phyloP scores from a whole-genome alignment of 495 filamentous ascomycete species.

The Penicillium canariense region DNA sequence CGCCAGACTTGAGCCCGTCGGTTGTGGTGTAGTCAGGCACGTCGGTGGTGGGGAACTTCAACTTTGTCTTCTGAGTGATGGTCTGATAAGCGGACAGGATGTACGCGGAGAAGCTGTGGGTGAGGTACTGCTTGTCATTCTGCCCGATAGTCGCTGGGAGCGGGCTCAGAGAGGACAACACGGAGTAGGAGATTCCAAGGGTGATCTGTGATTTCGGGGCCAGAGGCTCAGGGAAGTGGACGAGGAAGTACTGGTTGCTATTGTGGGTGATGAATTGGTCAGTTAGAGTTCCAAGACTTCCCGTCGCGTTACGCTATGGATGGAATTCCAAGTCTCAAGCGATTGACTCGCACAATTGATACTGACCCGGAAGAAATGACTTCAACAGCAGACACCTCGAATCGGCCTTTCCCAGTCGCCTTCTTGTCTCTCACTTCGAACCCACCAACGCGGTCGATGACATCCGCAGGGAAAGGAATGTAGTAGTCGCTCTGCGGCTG shows the following conservation, averaged over 20 bases:
- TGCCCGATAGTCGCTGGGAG: conserved; percentile 80
- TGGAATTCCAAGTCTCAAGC: conserved; percentile 12
- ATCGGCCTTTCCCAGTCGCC: conserved; percentile 60
- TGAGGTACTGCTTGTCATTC: conserved; percentile 80
- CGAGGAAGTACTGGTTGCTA: conserved; percentile 77
- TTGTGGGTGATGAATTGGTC: conserved; percentile 38
- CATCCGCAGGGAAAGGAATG: conserved; percentile 72
- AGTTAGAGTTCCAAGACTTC: neutral
- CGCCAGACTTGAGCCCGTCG: conserved; percentile 58
- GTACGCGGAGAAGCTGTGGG: conserved; percentile 80
- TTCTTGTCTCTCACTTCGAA: conserved; percentile 93
- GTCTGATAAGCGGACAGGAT: conserved; percentile 77
- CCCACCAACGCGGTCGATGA: conserved; percentile 73
- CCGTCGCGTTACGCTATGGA: neutral
- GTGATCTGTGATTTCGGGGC: conserved; percentile 74
- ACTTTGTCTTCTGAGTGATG: conserved; percentile 90
- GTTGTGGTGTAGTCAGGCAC: conserved; percentile 83
- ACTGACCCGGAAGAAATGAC: conserved; percentile 31
- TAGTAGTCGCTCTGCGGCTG: conserved; percentile 84
- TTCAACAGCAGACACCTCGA: conserved; percentile 61
- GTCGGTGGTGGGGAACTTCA: conserved; percentile 78
- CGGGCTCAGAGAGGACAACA: conserved; percentile 70
- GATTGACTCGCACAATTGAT: conserved; percentile 21
- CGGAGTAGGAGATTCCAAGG: conserved; percentile 77
- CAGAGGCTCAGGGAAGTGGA: conserved; percentile 73